These are phyloP conservation scores for Boletus bicolor DNA, from an alignment of 768 basidiomycete species.

Conservation along the genomic window DNA sequence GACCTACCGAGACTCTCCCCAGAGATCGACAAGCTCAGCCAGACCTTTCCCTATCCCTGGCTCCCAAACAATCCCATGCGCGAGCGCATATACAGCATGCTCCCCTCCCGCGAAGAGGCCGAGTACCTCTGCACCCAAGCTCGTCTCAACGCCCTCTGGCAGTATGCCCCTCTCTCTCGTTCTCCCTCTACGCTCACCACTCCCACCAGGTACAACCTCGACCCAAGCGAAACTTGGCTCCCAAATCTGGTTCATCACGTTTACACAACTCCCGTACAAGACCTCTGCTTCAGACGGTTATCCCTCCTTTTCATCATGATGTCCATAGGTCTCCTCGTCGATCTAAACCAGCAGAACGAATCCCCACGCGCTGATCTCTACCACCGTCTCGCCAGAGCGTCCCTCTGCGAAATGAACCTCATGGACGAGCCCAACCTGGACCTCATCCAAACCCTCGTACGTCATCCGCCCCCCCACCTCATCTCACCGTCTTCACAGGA, in stretches of 20 bases:
- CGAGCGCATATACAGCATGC: constrained; percentile 57
- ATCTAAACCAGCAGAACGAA: constrained; percentile 54
- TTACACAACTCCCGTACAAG: constrained; percentile 56
- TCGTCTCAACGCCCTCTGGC: constrained; percentile 67
- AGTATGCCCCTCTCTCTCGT: constrained; percentile 42
- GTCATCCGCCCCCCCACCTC: constrained; percentile 13
- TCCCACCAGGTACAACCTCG: constrained; percentile 56
- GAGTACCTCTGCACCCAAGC: constrained; percentile 60
- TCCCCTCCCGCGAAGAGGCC: constrained; percentile 59
- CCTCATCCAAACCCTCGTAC: constrained; percentile 63
- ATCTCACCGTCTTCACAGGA: constrained; percentile 31
- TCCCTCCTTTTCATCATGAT: constrained; percentile 70
- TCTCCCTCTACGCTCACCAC: neutral
- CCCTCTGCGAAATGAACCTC: constrained; percentile 69
- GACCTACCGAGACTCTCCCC: constrained; percentile 26
- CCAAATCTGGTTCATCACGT: constrained; percentile 68
- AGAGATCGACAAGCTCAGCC: constrained; percentile 48
- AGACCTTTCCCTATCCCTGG: constrained; percentile 71
- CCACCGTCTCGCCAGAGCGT: constrained; percentile 62
- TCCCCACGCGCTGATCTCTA: constrained; percentile 59
- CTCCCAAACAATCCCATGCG: constrained; percentile 60
- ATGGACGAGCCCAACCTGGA: constrained; percentile 76
- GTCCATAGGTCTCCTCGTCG: constrained; percentile 68
- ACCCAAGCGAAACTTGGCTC: constrained; percentile 66
- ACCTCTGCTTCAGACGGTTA: constrained; percentile 62